Conservation (phyloP, 805 yeast species). For the Myxozyma lipomycoides region DNA sequence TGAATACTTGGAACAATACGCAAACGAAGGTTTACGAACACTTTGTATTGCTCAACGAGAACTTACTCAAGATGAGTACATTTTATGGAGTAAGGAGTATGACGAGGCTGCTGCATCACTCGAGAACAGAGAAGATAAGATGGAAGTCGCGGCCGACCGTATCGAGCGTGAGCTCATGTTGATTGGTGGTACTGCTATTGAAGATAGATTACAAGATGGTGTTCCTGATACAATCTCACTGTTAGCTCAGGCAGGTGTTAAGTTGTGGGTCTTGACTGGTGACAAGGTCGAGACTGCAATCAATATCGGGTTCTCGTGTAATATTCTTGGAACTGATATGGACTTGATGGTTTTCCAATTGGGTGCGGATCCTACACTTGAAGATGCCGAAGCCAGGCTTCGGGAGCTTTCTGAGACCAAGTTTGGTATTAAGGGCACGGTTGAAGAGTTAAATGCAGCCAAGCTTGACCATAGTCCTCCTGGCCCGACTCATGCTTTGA, state of each 20-base stretch:
- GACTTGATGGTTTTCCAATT: slow-evolving; percentile 56
- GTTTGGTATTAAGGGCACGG: slow-evolving; percentile 46
- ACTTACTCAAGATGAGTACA: slow-evolving; percentile 45
- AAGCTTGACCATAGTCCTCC: slow-evolving; percentile 64
- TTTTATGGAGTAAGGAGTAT: slow-evolving; percentile 54
- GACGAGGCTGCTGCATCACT: slow-evolving; percentile 55
- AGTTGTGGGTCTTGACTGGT: slow-evolving; percentile 80
- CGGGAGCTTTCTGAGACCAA: slow-evolving; percentile 47
- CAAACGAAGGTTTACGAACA: slow-evolving; percentile 75
- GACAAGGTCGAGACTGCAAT: slow-evolving; percentile 82
- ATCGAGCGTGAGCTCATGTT: slow-evolving; percentile 55
- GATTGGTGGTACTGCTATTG: slow-evolving; percentile 79
- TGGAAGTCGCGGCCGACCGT: slow-evolving; percentile 54
- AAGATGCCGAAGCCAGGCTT: slow-evolving; percentile 38
- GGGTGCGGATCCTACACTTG: slow-evolving; percentile 35
- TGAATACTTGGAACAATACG: slow-evolving; percentile 60
- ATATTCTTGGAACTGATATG: slow-evolving; percentile 64
- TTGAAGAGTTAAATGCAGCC: slow-evolving; percentile 48
- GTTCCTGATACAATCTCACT: slow-evolving; percentile 70
- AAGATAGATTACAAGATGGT: slow-evolving; percentile 72
- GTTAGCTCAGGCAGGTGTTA: slow-evolving; percentile 67
- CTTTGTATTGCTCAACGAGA: slow-evolving; percentile 62
- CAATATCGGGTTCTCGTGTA: slow-evolving; percentile 76
- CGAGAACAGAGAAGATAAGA: slow-evolving; percentile 54
- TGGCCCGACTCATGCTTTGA: slow-evolving; percentile 51